These are phyloP conservation scores for Brassica juncea DNA, from an alignment of 345 rosid genomes.

Conservation along the genomic window DNA sequence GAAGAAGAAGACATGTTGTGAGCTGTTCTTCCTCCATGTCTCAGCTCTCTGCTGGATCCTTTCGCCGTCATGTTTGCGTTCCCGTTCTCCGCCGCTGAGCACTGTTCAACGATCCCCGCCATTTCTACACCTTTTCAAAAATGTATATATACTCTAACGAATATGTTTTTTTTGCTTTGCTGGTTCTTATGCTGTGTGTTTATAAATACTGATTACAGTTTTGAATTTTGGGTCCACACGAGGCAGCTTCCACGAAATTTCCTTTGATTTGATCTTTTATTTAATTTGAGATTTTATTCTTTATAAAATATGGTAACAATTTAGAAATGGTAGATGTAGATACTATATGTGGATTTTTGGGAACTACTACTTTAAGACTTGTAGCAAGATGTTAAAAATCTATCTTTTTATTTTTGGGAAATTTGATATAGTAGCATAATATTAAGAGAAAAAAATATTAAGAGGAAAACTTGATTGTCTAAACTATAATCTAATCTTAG, in stretches of 20 bases:
- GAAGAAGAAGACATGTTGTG: constrained; percentile 92
- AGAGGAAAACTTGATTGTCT: neutral
- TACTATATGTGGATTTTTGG: neutral
- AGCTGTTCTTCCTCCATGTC: constrained; percentile 72
- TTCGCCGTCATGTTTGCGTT: constrained; percentile 38
- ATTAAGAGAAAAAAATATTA: neutral
- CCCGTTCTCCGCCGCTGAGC: constrained; percentile 35
- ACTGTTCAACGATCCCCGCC: constrained; percentile 39
- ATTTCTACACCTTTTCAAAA: constrained; percentile 12
- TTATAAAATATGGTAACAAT: neutral
- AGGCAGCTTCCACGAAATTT: constrained; percentile 39
- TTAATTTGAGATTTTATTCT: constrained; percentile 7
- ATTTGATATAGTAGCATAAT: neutral
- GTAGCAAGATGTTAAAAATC: neutral
- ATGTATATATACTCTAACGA: neutral
- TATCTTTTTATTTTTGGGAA: neutral
- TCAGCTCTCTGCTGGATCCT: constrained; percentile 57
- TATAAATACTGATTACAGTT: constrained; percentile 2
- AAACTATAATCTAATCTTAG: neutral
- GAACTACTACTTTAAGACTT: neutral
- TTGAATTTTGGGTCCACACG: constrained; percentile 10
- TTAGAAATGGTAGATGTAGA: neutral
- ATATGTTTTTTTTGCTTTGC: neutral
- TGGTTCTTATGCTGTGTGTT: neutral
- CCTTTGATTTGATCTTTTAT: constrained; percentile 1